Conservation (phyloP, 208 protist species). For the Wallacemonas sp. region DNA sequence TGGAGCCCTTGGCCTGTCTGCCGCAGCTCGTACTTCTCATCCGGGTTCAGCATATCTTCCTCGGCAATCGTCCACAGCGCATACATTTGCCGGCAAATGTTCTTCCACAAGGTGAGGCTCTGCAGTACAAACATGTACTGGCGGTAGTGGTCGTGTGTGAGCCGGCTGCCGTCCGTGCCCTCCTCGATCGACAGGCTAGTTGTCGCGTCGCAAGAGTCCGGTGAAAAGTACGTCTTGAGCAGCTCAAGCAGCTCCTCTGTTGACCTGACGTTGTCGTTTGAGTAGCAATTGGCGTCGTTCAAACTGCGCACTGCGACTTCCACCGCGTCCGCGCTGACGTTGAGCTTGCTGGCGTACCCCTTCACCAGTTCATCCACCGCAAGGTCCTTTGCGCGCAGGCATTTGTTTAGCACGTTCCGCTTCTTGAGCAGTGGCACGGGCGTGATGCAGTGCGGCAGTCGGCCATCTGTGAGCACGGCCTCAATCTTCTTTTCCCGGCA, state of each 20-base stretch:
- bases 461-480: conserved; percentile 58
- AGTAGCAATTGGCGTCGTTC: conserved; percentile 91
- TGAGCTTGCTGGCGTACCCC: conserved; percentile 45
- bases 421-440: conserved; percentile 84
- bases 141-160: conserved; percentile 93
- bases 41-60: conserved; percentile 88
- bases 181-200: conserved; percentile 81
- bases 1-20: conserved; percentile 95
- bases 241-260: conserved; percentile 67
- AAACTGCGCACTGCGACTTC: conserved; percentile 84
- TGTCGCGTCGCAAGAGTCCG: conserved; percentile 24
- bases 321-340: conserved; percentile 43
- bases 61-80: conserved; percentile 93
- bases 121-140: conserved; percentile 97
- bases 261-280: conserved; percentile 84
- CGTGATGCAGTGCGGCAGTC: conserved; percentile 85
- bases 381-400: conserved; percentile 83
- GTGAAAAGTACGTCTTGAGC: conserved; percentile 79
- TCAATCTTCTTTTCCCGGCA: conserved; percentile 48
- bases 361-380: conserved; percentile 64
- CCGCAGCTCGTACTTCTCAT: conserved; percentile 84
- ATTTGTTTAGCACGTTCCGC: conserved; percentile 69
- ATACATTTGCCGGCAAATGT: conserved; percentile 89
- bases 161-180: conserved; percentile 85
- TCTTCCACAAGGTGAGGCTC: conserved; percentile 95